Evolutionary conservation across 1,284 basidiomycete genomes (phyloP), one percentile per base, ranked within the genome.

Genomic region (Melampsora abietis-canadensis): DNA sequence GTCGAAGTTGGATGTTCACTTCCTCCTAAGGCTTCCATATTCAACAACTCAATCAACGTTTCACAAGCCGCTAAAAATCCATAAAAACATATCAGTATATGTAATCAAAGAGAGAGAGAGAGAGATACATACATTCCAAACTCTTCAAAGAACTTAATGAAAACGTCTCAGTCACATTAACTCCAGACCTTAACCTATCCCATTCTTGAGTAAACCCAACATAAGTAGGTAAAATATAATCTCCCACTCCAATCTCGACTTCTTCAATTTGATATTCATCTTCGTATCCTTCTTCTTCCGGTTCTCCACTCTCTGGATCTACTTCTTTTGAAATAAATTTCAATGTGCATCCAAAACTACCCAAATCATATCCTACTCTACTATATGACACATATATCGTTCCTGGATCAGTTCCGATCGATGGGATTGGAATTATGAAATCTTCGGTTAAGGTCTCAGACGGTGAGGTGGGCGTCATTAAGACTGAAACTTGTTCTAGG

Each of bases 241-340:
- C 92, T 37, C 89, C 89, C 4, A 92, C 92, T 74, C 89, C 89
- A 64, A 99, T n/a, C 94, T 98, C 96, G 73, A 97, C 87, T 78
- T 98, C 96, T 83, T 98, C 95, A 57, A 97, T 86, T 82, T 94
- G 91, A 84, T 99, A 99, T 83, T 98, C 95, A 84, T 98, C 96
- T 81, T 94, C 91, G 83, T 98, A 99, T 7, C 96, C 96, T 78
- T 98, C 94, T 78, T 92, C 92, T 82, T 99, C 96, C 15, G 96
- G 95, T 82, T 94, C 90, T 68, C 94, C 94, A n/a, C 91, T 95
- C 31, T 89, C 85, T 17, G 96, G 96, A 82, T 99, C 96, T 19
- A 98, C 87, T 82, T 99, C 96, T 83, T 98, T 98, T 84, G 92
- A 94, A 79, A 95, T 85, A 81, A 98, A 99, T 82, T 93, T 94